A percentile compares a stretch with the other conserved stretches of the same genome.
These are phyloP conservation scores for Metarhizium rileyi DNA, from an alignment of 2,329 filamentous ascomycete genomes.

Conservation along the genomic window DNA sequence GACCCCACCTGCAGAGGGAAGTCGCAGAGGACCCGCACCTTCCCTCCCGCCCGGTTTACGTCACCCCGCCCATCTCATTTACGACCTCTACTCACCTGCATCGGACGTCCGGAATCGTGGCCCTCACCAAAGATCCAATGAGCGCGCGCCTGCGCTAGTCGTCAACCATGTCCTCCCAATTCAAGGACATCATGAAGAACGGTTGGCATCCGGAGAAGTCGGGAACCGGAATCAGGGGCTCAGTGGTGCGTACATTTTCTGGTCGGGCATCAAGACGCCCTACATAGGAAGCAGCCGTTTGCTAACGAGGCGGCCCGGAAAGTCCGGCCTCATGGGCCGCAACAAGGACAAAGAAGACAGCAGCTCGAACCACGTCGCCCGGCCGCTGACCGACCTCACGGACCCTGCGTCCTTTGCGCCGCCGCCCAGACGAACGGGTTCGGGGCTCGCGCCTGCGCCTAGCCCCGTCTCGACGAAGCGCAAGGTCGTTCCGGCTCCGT, in stretches of 20 bases:
- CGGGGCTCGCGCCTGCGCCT: constrained; percentile 24
- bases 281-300: neutral
- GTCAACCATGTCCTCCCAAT: constrained; percentile 31
- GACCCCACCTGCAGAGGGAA: no score
- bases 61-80: constrained; percentile 3
- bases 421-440: constrained; percentile 54
- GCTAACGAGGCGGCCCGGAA: constrained; percentile 6
- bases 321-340: constrained; percentile 39
- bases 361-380: constrained; percentile 29
- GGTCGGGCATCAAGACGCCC: neutral
- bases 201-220: constrained; percentile 42
- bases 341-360: constrained; percentile 23
- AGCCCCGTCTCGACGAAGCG: constrained; percentile 13
- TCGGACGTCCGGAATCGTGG: no score
- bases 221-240: constrained; percentile 22
- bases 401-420: constrained; percentile 73
- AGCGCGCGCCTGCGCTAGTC: neutral
- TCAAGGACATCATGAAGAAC: constrained; percentile 39
- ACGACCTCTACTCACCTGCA: neutral
- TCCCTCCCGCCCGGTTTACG: constrained; percentile 2
- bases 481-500: constrained; percentile 21
- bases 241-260: constrained; percentile 29
- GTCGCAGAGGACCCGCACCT: neutral
- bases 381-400: constrained; percentile 59
- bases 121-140: neutral